These are phyloP conservation scores for Heteromeles arbutifolia DNA, from an alignment of 306 rosid species.

Conservation along the genomic window DNA sequence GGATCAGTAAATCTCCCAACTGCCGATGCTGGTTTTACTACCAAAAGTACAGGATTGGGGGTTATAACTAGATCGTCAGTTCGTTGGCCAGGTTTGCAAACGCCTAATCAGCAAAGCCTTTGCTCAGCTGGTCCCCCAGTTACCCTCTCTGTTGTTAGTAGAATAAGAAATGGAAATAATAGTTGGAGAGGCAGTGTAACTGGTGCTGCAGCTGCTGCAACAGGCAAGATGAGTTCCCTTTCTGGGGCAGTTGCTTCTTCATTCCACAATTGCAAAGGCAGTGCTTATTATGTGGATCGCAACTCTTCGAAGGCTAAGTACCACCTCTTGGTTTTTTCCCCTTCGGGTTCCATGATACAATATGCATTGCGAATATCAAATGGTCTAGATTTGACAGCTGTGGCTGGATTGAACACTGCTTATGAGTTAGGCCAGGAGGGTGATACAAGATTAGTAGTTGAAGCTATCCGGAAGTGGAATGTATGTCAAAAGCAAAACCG, in stretches of 20 bases:
- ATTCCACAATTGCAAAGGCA: constrained; percentile 55
- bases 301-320: constrained; percentile 49
- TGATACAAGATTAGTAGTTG: constrained; percentile 69
- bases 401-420: constrained; percentile 41
- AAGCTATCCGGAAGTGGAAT: constrained; percentile 90
- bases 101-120: constrained; percentile 45
- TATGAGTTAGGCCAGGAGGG: constrained; percentile 47
- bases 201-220: constrained; percentile 95
- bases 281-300: constrained; percentile 36
- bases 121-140: constrained; percentile 53
- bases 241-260: constrained; percentile 82
- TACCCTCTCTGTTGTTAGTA: constrained; percentile 73
- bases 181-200: constrained; percentile 88
- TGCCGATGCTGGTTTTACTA: constrained; percentile 33
- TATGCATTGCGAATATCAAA: constrained; percentile 48
- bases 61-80: constrained; percentile 29
- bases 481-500: constrained; percentile 70
- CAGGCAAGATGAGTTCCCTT: constrained; percentile 56
- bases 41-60: constrained; percentile 39
- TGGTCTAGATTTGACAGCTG: constrained; percentile 36
- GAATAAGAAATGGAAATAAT: constrained; percentile 73
- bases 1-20: constrained; percentile 59
- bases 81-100: constrained; percentile 33
- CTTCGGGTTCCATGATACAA: constrained; percentile 78
- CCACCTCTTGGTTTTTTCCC: constrained; percentile 75